A percentile compares a stretch with the other conserved stretches of the same genome.
These are phyloP conservation scores for Fusarium tupiense DNA, from an alignment of 2,329 filamentous ascomycete genomes.

Conservation along the genomic window DNA sequence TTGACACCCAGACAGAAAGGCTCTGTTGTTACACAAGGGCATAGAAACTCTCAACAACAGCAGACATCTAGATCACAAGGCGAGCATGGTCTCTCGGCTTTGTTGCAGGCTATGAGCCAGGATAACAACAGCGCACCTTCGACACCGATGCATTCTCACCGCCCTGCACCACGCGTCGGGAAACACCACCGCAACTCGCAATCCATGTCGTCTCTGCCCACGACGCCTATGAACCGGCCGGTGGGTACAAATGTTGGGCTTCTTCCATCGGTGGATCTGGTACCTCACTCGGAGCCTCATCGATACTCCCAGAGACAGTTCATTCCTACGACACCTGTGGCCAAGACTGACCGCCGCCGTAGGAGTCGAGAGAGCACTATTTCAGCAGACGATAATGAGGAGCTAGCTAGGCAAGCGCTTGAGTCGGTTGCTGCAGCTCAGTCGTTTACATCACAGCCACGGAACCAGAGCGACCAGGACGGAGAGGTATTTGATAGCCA, in stretches of 20 bases:
- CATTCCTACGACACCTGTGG: constrained; percentile 57
- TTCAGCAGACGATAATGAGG: constrained; percentile 72
- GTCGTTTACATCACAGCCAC: constrained; percentile 43
- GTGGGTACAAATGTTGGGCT: constrained; percentile 61
- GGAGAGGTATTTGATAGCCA: constrained; percentile 75
- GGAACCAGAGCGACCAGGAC: constrained; percentile 45
- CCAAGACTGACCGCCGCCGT: constrained; percentile 58
- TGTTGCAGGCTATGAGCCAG: constrained; percentile 83
- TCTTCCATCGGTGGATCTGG: constrained; percentile 70
- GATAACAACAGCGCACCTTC: constrained; percentile 77
- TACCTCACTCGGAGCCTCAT: constrained; percentile 68
- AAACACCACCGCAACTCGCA: constrained; percentile 81
- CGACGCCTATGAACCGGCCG: constrained; percentile 72
- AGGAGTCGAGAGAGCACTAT: constrained; percentile 88
- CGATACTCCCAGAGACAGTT: constrained; percentile 54
- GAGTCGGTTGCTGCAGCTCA: constrained; percentile 62
- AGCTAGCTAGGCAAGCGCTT: constrained; percentile 64
- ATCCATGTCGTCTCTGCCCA: constrained; percentile 85
- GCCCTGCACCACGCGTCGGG: constrained; percentile 57
- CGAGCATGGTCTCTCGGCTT: constrained; percentile 76
- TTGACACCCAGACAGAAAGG: constrained; percentile 65
- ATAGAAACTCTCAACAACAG: constrained; percentile 59
- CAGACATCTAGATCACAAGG: constrained; percentile 60
- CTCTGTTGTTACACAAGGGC: constrained; percentile 52
- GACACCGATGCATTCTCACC: constrained; percentile 66